Conservation (phyloP, 345 rosid species). For the Gossypium ekmanianum region DNA sequence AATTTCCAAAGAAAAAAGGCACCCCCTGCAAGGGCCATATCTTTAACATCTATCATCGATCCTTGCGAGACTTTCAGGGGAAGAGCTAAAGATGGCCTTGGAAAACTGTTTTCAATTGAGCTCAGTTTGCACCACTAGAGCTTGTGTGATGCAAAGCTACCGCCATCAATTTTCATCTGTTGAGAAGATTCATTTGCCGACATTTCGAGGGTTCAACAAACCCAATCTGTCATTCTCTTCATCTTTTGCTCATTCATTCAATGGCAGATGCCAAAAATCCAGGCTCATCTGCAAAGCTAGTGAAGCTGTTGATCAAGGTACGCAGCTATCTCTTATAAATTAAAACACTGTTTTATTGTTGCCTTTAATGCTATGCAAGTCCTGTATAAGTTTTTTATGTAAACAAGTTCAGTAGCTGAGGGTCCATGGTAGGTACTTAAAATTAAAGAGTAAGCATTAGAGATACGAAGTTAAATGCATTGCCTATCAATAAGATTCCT, state of each 20-base stretch:
- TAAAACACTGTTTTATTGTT: too few relatives aligned
- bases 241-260: conserved; percentile 17
- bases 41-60: not conserved
- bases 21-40: conserved; percentile 11
- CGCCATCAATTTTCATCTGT: conserved; percentile 33
- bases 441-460: too few relatives aligned
- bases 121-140: conserved; percentile 29
- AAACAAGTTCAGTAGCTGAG: not conserved
- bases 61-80: not conserved
- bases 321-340: not conserved
- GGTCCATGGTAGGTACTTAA: not conserved
- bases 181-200: conserved; percentile 33
- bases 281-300: conserved; percentile 55
- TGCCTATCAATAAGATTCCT: too few relatives aligned
- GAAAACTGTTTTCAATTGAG: conserved; percentile 44
- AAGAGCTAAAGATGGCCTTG: conserved; percentile 35
- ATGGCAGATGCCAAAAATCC: conserved; percentile 26
- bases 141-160: conserved; percentile 27
- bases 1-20: not conserved
- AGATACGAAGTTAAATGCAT: too few relatives aligned
- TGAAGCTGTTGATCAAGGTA: conserved; percentile 58
- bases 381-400: not conserved
- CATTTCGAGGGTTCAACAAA: conserved; percentile 25
- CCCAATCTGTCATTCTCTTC: conserved; percentile 22
- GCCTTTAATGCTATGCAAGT: too few relatives aligned